These are phyloP conservation scores for Dendrocalamus latiflorus DNA, from an alignment of 202 grass and related monocot species.

Conservation along the genomic window DNA sequence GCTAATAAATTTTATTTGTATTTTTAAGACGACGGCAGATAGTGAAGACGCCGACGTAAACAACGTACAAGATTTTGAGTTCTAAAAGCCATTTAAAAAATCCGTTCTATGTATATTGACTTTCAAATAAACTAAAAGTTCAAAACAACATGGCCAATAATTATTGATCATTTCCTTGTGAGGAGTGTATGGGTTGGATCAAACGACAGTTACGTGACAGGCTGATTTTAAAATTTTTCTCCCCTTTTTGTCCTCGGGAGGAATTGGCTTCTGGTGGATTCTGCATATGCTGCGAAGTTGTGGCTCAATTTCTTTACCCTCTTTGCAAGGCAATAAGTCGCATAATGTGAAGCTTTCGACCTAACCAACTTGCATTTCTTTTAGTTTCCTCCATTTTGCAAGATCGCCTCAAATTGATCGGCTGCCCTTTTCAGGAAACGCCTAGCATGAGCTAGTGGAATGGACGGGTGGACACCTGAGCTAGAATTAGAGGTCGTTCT, in stretches of 20 bases:
- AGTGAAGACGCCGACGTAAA: fast-evolving
- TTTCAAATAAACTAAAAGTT: too few species aligned
- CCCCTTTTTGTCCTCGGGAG: background rate
- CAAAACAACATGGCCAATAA: background rate
- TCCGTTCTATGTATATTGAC: too few species aligned
- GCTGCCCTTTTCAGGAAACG: background rate
- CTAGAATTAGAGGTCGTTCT: background rate
- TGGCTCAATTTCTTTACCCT: background rate
- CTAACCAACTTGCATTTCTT: background rate
- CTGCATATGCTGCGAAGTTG: background rate
- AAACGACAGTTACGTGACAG: background rate
- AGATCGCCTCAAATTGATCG: background rate
- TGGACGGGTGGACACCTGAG: background rate
- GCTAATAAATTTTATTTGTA: too few species aligned
- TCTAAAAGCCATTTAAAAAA: fast-evolving
- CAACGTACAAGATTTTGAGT: too few species aligned
- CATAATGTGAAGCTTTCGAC: background rate
- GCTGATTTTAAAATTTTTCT: background rate
- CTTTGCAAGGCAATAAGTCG: background rate
- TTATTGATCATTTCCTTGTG: background rate
- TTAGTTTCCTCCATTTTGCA: background rate
- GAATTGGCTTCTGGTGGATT: background rate
- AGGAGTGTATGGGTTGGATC: background rate
- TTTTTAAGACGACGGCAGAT: fast-evolving
- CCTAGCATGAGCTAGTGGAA: background rate